Evolutionary conservation across 495 filamentous ascomycete species (phyloP).

Genomic region (Neurospora sp.): DNA sequence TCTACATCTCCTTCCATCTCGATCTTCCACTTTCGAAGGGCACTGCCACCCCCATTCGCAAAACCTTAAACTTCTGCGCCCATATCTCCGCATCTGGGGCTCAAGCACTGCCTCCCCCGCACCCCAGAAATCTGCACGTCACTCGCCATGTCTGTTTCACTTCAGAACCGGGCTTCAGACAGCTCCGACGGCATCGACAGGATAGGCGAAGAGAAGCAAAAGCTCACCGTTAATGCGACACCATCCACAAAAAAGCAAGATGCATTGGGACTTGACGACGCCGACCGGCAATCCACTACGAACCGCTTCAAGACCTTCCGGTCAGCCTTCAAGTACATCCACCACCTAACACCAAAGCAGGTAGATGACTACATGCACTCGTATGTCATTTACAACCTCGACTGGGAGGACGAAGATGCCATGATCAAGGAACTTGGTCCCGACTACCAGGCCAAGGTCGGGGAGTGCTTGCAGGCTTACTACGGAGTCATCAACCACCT

Average conservation of each 20-base stretch:
- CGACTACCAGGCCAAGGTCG: constrained; percentile 49
- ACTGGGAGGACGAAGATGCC: constrained; percentile 49
- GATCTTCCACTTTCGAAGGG: not conserved
- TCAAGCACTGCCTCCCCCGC: not conserved
- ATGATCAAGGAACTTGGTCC: constrained; percentile 49
- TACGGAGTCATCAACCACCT: constrained; percentile 57
- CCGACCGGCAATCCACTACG: constrained; percentile 40
- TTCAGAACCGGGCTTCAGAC: constrained; percentile 7
- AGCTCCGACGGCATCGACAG: constrained; percentile 10
- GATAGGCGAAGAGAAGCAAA: constrained; percentile 11
- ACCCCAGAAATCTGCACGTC: not conserved
- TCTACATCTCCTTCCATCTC: not conserved
- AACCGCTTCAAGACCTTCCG: constrained; percentile 47
- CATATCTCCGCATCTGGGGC: not conserved
- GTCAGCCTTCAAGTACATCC: constrained; percentile 46
- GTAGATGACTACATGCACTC: constrained; percentile 58
- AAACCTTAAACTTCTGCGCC: not conserved
- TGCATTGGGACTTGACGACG: constrained; percentile 1
- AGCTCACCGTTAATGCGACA: not conserved
- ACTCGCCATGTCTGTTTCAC: not conserved
- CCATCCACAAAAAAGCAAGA: not conserved
- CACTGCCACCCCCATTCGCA: not conserved
- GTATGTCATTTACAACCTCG: constrained; percentile 56
- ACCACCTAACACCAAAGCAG: constrained; percentile 46
- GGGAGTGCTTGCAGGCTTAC: constrained; percentile 50